Base-by-base conservation (phyloP, 805 yeast species). In the Metschnikowia sp. region DNA sequence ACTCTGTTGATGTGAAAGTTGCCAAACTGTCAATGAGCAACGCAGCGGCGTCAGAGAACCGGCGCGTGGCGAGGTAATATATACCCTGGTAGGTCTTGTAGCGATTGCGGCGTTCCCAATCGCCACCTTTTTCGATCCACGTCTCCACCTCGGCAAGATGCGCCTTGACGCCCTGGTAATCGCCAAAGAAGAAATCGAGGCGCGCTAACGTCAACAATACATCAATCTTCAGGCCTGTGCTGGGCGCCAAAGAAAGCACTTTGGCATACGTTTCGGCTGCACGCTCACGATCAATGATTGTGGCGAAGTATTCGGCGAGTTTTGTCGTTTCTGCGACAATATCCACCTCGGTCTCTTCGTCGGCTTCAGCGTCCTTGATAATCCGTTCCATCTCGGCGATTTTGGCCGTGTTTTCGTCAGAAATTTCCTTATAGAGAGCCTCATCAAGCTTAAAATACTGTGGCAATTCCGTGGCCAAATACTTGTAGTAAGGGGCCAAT, bases 41-140 rank as follows among this genome's bases (percentile, higher is more conserved):
- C 44, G 81, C 81, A 2, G 97, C 82, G 2, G 98, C 96, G 57
- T 88, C 95, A 36, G 73, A 74, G 61, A 94, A 94, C 58, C 88
- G 83, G 61, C 99, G 82, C 29, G 91, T 83, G 8, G 96, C 85
- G 78, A 94, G 71, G 33, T 80, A 72, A 64, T 88, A 88, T 41
- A 94, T 76, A 19, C 99, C 99, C 49, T 79, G 70, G 68, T 94
- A 94, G 6, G 97, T 88, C 73, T 94, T 94, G 75, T 81, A 89
- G 57, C 97, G 75, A 71, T 94, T 94, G 61, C 96, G 83, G 68
- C 99, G 87, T 70, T 94, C 99, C 99, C 99, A 94, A 66, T 94
- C 99, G 52, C 99, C 99, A 47, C 98, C 99, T 61, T 89, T 87
- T 60, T 92, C 98, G 60, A 94, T 89, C 64, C 88, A 77, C 22